Evolutionary conservation across 2,329 filamentous ascomycete genomes (phyloP), one percentile per base, ranked within the genome.

Genomic region (Nannizziopsis barbatae): DNA sequence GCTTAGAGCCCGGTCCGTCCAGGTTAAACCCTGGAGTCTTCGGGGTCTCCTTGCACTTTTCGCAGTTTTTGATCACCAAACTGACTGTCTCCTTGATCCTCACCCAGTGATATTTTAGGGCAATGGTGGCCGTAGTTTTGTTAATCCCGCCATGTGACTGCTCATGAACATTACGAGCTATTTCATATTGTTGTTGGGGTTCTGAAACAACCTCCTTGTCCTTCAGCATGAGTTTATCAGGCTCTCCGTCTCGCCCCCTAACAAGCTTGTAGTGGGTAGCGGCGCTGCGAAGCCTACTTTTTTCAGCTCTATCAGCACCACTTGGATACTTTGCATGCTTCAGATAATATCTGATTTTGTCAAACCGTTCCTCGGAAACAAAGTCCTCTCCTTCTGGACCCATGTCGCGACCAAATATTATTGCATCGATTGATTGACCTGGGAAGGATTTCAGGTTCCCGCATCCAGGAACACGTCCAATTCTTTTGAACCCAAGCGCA

Each of bases 281-380:
- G 42, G 90, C 89, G 67, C 86, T 94, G 58, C 92, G 80, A 49
- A 98, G 79, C 58, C 90, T 84, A 69, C 84, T 90, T 77, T 96
- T 96, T 68, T 96, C 92, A 50, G 89, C 89, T 51, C 90, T 80
- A 72, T 95, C 88, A 62, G 90, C 89, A 53, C 89, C 90, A 59
- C 83, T 82, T 51, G 92, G 92, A 66, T 98, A 96, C 66, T 89
- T 87, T 62, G 83, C 84, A 65, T 89, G 87, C 69, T 94, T 93
- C 62, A 96, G 80, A 69, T 96, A 96, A 73, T 86, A 96, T 62
- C 89, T 84, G 65, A 96, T 96, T 75, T 95, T 95, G 74, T 95
- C 90, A 73, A 96, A 96, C 58, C 92, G 86, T 71, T 95, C 89
- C 73, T 95, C 89, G 66, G 84, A 89, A 59, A 90, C 83, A 64